phyloP scores from a whole-genome alignment of 805 yeast species.

The Candida adriatica region DNA sequence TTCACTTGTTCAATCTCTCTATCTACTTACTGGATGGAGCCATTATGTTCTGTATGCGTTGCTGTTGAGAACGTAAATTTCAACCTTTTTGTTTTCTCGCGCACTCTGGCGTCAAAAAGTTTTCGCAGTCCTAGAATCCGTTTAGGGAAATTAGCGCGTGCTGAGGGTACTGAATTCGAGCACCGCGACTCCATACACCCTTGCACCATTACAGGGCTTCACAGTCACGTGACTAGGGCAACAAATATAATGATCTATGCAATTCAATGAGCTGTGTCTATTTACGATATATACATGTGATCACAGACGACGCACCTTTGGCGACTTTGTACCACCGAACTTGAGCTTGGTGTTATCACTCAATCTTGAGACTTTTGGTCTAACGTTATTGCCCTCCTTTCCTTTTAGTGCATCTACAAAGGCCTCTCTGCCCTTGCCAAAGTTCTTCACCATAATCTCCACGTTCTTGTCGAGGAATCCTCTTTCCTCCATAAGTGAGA shows the following conservation, averaged over 20 bases:
- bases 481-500: slow-evolving; percentile 61
- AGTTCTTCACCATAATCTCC: slow-evolving; percentile 73
- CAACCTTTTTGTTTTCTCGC: slow-evolving; percentile 14
- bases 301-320: slow-evolving; percentile 69
- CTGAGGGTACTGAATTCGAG: too few relatives aligned
- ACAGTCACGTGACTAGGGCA: slow-evolving; percentile 14
- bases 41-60: slow-evolving; percentile 27
- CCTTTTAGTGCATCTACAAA: slow-evolving; percentile 80
- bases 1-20: not conserved
- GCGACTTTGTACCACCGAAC: slow-evolving; percentile 90
- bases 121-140: slow-evolving; percentile 18
- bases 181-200: slow-evolving; percentile 12
- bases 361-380: slow-evolving; percentile 60
- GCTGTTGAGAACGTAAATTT: slow-evolving; percentile 8
- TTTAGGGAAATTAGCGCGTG: too few relatives aligned
- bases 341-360: slow-evolving; percentile 77
- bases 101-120: slow-evolving; percentile 6
- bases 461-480: slow-evolving; percentile 51
- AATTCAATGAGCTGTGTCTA: too few relatives aligned
- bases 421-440: slow-evolving; percentile 87
- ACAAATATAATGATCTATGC: too few relatives aligned
- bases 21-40: slow-evolving; percentile 40
- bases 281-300: slow-evolving; percentile 1
- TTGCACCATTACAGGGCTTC: slow-evolving; percentile 4
- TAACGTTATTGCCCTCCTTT: slow-evolving; percentile 72